Evolutionary conservation across 176 grass and related monocot genomes (phyloP).

Genomic region (Elymus sibiricus): DNA sequence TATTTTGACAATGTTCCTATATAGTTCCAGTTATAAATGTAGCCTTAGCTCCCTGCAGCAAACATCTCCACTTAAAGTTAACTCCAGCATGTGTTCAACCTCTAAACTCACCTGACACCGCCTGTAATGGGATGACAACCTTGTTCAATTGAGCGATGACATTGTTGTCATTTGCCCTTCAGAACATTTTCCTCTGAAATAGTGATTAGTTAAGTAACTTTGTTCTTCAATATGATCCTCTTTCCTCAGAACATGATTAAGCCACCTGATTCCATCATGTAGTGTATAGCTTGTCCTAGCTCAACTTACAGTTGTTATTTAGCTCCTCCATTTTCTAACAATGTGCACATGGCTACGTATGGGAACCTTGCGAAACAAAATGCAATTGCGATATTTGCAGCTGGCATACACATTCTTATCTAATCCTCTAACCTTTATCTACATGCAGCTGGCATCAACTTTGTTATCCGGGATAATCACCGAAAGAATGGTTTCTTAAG

Average conservation of each 20-base stretch:
- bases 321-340: not conserved
- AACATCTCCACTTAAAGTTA: not conserved
- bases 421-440: too few relatives aligned
- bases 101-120: not conserved
- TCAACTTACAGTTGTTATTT: not conserved
- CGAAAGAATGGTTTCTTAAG: too few relatives aligned
- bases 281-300: not conserved
- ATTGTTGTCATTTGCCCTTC: not conserved
- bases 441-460: too few relatives aligned
- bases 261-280: not conserved
- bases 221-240: not conserved
- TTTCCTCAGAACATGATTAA: not conserved
- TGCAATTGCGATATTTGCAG: not conserved
- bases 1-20: not conserved
- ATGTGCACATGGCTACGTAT: not conserved
- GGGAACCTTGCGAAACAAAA: not conserved
- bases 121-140: not conserved
- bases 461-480: too few relatives aligned
- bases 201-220: not conserved
- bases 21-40: slow-evolving; percentile 6
- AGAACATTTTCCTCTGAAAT: not conserved
- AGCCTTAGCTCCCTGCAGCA: not conserved
- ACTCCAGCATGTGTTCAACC: not conserved
- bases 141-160: not conserved
- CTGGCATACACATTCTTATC: too few relatives aligned